Evolutionary conservation across 2,329 filamentous ascomycete genomes (phyloP), one percentile per base, ranked within the genome.

Genomic region (Rutstroemia sp.): DNA sequence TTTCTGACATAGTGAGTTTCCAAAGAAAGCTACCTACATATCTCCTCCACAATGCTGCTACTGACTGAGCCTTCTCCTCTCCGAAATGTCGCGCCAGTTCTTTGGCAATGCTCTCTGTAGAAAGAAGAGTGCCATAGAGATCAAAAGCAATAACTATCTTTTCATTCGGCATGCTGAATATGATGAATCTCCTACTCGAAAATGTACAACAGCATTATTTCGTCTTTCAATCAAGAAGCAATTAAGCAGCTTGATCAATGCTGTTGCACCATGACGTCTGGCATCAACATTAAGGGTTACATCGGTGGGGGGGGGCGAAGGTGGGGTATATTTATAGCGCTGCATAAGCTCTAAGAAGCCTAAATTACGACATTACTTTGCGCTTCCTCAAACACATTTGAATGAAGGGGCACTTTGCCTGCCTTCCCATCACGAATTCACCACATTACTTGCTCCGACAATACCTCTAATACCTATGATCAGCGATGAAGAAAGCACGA

Each of bases 91-190:
- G 70, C 16, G 77, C 76, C 12, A 91, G 72, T 58, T 83, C 75
- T 38, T 76, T 71, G 6, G 79, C 77, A 60, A 90, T 88, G 30
- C 83, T 87, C 45, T 82, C 80, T 1, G 87, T 89, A 9, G 85
- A 88, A 5, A 91, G 75, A 9, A 92, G 71, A 2, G 87, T 91
- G 54, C 86, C 87, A 69, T 90, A 91, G 2, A 88, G 75, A 65
- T 92, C 87, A 61, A 92, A 89, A 1, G 85, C 87, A 54, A 91
- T 75, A 48, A 85, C 71, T 16, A 68, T 72, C 46, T 70, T 73
- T 57, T 60, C 65, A 47, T 59, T 58, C 57, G 69, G 67, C 63
- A 61, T 56, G 62, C 65, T 66, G 34, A n/a, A 19, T 3, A 34
- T 2, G 27, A 5, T 14, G 12, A 16, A 2, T 19, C 8, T 42